Conservation (phyloP, 208 protist species). For the Trypanosoma melophagium region DNA sequence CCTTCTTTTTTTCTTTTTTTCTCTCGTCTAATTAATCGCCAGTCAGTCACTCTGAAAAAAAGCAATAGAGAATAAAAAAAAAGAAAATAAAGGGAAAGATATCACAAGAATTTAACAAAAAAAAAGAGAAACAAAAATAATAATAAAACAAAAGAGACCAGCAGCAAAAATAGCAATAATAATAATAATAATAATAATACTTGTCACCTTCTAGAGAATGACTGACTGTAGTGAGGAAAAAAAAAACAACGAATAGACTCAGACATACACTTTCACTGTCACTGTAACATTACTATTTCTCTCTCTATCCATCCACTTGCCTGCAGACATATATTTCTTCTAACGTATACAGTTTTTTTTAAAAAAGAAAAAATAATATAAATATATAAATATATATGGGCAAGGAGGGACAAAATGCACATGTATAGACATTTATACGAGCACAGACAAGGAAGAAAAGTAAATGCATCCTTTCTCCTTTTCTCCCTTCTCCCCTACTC, state of each 20-base stretch:
- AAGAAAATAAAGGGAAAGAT: slow-evolving; percentile 16
- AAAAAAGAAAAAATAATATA: not conserved
- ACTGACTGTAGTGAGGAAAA: too few species aligned
- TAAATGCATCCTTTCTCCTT: not conserved
- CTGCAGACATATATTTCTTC: too few species aligned
- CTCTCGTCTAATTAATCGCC: too few species aligned
- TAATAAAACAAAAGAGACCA: not conserved
- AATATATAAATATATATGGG: too few species aligned
- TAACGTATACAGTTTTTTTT: too few species aligned
- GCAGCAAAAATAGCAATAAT: slow-evolving; percentile 4
- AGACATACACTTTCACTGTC: too few species aligned
- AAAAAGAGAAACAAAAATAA: not conserved
- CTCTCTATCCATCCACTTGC: too few species aligned
- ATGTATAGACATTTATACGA: not conserved
- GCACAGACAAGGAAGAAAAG: not conserved
- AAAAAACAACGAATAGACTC: too few species aligned
- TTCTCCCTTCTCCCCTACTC: not conserved
- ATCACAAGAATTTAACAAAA: slow-evolving; percentile 24
- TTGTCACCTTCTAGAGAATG: too few species aligned
- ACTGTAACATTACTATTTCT: too few species aligned
- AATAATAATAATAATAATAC: slow-evolving; percentile 2
- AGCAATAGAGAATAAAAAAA: slow-evolving; percentile 11
- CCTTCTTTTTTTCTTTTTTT: not conserved
- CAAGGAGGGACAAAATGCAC: not conserved
- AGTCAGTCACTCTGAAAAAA: too few species aligned